Base-by-base conservation (phyloP, 2,329 filamentous ascomycete species). In the Pseudogymnoascus sp. region DNA sequence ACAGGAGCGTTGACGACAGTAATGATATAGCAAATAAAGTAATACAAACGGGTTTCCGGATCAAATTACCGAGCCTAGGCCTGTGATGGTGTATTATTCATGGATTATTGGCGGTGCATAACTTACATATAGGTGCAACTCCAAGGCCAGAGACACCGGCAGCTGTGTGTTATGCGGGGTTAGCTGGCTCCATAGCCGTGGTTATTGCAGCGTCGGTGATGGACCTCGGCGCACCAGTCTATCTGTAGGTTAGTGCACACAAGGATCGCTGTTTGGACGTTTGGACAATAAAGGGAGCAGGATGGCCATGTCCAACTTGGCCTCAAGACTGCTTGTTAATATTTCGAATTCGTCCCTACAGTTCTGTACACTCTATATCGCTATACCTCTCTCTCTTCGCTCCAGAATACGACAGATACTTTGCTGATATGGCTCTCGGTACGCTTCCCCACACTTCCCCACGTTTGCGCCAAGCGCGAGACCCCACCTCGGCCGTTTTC, bases 21-120 rank as follows among this genome's bases (percentile, higher is more conserved):
- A 60, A 43, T 16, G 58, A 38, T 60, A 43, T 18, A 58, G 33
- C 37, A 25, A 58, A 54, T 28, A 54, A 54, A 38, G 30, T 43
- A 37, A 22, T 14, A 37, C 5, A 16, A 58, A 14, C 22, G 33
- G 33, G 4, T 38, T 58, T 58, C n/a, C 16, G 18, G 18, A 41
- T 30, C 20, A 7, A 28, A 43, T 59, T 43, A n/a, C 58, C 35
- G 37, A 37, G 20, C 37, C 58, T 12, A 16, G 30, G 58, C 33
- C 33, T 59, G 9, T 38, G 37, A 59, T 5, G 25, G 18, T 28
- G 30, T 59, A 47, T 30, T 30, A 47, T 25, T 14, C 39, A 30
- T 30, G 22, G 28, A 59, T 59, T 41, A 41, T 59, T 39, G 28
- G 28, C 35, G 33, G 28, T 54, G 28, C 47, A 54, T 54, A 54